Base-by-base conservation (phyloP, 352 stramenopile species). In the Phytophthora sansomeana region DNA sequence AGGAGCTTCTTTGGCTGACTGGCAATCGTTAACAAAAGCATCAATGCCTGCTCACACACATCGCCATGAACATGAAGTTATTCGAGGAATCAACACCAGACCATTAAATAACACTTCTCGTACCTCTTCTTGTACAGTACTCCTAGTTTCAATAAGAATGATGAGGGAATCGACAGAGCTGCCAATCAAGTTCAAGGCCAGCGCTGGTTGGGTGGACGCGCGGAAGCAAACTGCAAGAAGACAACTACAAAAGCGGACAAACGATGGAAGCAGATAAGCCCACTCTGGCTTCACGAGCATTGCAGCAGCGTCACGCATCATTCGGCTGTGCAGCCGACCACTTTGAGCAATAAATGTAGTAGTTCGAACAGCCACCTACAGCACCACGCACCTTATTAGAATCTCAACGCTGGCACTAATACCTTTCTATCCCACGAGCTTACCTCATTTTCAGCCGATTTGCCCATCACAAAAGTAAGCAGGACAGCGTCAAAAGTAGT, bases 1-100 rank as follows among this genome's bases (percentile, higher is more conserved):
- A 92, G 50, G 4, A 94, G 67, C 39, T 85, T 88, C 24, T 72
- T 80, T 0, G 86, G 86, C 10, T 91, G 84, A 36, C 86, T 92
- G 6, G 73, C 78, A 48, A 94, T 75, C 14, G 82, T 89, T 55
- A 94, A 59, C 26, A 94, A 58, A 13, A 92, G 69, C 9, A 80
- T 82, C 17, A 94, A 68, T 9, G 86, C 83, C 85, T 94, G 60
- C 6, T 61, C 10, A 41, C 17, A 33, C 21, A 33, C 29, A 44
- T 24, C 21, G 21, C 21, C n/a, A 35, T 17, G 13, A 10, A 35
- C 33, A 61, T 21, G 6, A 50, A 53, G 38, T 50, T 52, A 38
- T 32, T 41, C 8, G 42, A 9, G 39, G 16, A n/a, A 10, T 17
- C 11, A 56, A n/a, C 6, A 60, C 35, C 44, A 8, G 17, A 13